Percentiles rank a stretch among this genome's conserved stretches.
Evolutionary conservation across 1,284 basidiomycete genomes (phyloP).

Genomic region (Tilletia caries): DNA sequence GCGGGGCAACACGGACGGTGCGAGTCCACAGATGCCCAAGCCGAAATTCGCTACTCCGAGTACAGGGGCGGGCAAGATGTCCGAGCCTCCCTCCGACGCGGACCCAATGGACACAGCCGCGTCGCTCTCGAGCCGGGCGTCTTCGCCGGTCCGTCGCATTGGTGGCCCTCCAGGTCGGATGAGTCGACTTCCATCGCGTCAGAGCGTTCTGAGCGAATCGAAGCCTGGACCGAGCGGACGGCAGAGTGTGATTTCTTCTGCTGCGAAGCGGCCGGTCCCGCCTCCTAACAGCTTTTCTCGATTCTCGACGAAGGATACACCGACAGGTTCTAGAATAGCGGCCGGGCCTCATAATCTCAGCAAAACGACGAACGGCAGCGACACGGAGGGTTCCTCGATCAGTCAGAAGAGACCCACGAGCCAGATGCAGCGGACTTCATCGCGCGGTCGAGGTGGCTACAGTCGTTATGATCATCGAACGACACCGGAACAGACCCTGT

Average conservation of each 20-base stretch:
- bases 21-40: background rate
- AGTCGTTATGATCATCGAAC: background rate
- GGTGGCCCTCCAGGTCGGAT: background rate
- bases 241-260: background rate
- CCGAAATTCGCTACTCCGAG: too few relatives aligned
- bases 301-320: background rate
- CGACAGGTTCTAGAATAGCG: background rate
- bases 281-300: slow-evolving; percentile 10
- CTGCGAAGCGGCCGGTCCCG: background rate
- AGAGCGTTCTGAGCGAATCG: background rate
- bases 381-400: background rate
- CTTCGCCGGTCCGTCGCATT: background rate
- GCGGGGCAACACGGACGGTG: background rate
- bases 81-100: background rate
- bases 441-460: background rate
- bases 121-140: slow-evolving; percentile 4
- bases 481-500: background rate
- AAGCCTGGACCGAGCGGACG: background rate
- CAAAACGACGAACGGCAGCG: background rate
- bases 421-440: background rate
- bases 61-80: background rate
- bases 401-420: background rate
- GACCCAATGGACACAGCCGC: slow-evolving; percentile 6
- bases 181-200: background rate
- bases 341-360: background rate